These are phyloP conservation scores for Penicillium hesseltinei DNA, from an alignment of 2,329 filamentous ascomycete genomes.

Conservation along the genomic window DNA sequence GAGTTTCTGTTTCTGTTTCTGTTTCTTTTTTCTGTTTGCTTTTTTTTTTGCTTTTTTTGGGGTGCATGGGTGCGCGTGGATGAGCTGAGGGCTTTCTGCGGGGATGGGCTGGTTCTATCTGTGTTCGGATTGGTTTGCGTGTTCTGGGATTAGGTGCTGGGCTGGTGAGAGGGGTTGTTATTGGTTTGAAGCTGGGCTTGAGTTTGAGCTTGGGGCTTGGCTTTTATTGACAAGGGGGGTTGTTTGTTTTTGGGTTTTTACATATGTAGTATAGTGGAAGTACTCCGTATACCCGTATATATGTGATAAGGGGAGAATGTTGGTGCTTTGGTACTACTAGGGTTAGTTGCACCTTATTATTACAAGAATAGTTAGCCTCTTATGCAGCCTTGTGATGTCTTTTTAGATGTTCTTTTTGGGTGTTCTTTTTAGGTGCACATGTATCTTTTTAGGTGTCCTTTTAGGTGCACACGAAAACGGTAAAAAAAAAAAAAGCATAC, in stretches of 20 bases:
- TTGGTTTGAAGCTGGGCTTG: neutral
- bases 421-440: no score
- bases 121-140: neutral
- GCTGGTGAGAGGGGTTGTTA: neutral
- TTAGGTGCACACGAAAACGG: no score
- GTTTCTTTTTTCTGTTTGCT: neutral
- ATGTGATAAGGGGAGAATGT: neutral
- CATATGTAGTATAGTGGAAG: neutral
- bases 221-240: neutral
- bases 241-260: neutral
- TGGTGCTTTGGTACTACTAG: neutral
- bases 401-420: no score
- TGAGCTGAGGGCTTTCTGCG: neutral
- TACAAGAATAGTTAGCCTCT: neutral
- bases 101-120: neutral
- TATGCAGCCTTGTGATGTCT: no score
- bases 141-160: neutral
- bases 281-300: neutral
- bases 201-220: constrained; percentile 2
- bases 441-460: no score
- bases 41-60: neutral
- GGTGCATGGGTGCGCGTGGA: neutral
- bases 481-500: no score
- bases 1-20: neutral
- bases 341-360: neutral